Percentiles rank a stretch among this genome's conserved stretches.
Evolutionary conservation across 352 stramenopile species (phyloP).

Genomic region (Thraustochytrium striatum): DNA sequence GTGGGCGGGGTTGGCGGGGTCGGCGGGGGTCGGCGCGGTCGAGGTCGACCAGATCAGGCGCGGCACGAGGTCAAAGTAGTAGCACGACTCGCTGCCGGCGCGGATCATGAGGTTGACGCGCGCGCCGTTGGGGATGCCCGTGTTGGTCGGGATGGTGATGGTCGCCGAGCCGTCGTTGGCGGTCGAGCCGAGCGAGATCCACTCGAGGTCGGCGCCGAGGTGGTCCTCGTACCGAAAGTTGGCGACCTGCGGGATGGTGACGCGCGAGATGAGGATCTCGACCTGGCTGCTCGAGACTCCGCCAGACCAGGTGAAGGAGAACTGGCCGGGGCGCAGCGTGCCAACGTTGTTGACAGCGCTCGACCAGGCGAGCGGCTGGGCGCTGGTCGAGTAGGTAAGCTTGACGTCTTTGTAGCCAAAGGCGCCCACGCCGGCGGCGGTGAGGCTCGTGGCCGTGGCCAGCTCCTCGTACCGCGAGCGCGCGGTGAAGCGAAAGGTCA

Average conservation of each 20-base stretch:
- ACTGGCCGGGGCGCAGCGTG: background rate
- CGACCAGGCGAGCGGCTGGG: background rate
- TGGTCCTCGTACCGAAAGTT: background rate
- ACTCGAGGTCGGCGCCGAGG: constrained; percentile 41
- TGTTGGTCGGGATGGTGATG: constrained; percentile 19
- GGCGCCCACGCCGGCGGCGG: background rate
- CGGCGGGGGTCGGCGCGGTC: too few species aligned
- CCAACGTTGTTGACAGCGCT: background rate
- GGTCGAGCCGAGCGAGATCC: background rate
- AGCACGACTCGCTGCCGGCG: too few species aligned
- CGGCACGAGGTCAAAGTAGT: too few species aligned
- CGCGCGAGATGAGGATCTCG: constrained; percentile 1
- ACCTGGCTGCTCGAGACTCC: background rate
- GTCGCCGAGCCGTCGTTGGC: constrained; percentile 8
- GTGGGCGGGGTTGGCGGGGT: too few species aligned
- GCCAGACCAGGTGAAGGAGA: background rate
- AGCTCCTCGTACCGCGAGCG: background rate
- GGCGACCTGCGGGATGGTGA: background rate
- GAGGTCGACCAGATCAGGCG: too few species aligned
- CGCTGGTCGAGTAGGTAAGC: background rate
- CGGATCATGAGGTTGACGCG: too few species aligned
- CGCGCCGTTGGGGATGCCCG: too few species aligned
- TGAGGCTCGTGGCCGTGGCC: too few species aligned
- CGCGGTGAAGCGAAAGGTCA: constrained; percentile 42
- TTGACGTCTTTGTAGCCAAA: constrained; percentile 9